Evolutionary conservation across 2,329 filamentous ascomycete genomes (phyloP).

Genomic region (Metarhizium sp.): DNA sequence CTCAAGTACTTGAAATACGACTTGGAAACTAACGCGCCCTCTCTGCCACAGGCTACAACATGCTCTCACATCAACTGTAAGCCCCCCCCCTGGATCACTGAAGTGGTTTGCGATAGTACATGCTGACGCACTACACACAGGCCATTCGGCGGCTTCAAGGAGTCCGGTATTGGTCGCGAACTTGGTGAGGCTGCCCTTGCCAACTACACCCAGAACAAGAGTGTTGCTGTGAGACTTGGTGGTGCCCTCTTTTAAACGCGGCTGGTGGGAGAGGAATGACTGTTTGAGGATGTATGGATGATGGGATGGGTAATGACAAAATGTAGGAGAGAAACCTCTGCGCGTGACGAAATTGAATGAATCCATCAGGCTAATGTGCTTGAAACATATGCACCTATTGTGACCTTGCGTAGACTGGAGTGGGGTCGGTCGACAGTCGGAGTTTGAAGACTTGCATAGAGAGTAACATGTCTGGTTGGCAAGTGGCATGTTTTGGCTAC

Average conservation of each 20-base stretch:
- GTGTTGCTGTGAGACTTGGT: conserved; percentile 40
- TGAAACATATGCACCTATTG: neutral
- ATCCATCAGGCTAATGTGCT: neutral
- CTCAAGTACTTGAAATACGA: neutral
- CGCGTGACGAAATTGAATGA: neutral
- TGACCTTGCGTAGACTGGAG: neutral
- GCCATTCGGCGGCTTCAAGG: conserved; percentile 67
- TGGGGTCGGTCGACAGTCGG: neutral
- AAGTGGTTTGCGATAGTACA: neutral
- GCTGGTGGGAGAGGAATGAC: neutral
- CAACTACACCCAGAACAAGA: conserved; percentile 63
- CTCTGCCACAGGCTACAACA: conserved; percentile 47
- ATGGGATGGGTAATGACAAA: neutral
- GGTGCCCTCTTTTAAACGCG: conserved; percentile 13
- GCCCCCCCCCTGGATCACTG: neutral
- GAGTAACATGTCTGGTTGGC: too few relatives aligned
- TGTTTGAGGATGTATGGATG: neutral
- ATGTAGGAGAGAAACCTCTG: neutral
- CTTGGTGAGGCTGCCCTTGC: conserved; percentile 57
- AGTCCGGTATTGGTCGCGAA: conserved; percentile 70
- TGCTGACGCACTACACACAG: conserved; percentile 27
- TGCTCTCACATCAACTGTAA: conserved; percentile 11
- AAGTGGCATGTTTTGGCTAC: neutral
- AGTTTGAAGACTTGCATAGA: neutral
- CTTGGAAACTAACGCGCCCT: neutral